Conservation (phyloP, 768 basidiomycete genomes). For the Pleurotus pulmonarius region DNA sequence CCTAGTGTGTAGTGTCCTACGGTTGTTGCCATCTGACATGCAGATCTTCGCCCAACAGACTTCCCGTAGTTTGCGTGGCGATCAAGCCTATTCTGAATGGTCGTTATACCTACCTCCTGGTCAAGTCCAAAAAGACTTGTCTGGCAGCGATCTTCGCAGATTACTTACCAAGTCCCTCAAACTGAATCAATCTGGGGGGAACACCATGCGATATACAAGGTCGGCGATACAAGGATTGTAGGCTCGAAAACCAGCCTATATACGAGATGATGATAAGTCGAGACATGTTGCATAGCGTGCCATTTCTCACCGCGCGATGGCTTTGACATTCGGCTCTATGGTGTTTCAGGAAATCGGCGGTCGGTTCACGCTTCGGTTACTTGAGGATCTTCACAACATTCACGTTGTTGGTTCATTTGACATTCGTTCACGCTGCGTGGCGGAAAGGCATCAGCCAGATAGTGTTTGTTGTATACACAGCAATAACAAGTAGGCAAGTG, state of each 20-base stretch:
- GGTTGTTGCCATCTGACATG: neutral
- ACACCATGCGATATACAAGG: neutral
- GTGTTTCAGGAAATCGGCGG: neutral
- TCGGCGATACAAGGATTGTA: too few species aligned
- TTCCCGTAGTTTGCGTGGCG: neutral
- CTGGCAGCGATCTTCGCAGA: neutral
- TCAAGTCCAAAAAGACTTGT: neutral
- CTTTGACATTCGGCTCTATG: neutral
- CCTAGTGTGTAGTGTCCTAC: neutral
- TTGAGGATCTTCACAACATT: neutral
- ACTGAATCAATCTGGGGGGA: neutral
- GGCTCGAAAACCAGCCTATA: too few species aligned
- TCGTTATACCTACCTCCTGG: neutral
- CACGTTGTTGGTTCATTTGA: neutral
- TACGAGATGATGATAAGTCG: neutral
- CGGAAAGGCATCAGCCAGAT: neutral
- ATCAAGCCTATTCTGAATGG: neutral
- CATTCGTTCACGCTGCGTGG: neutral
- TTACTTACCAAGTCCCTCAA: neutral
- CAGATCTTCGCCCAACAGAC: neutral
- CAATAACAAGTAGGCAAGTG: neutral
- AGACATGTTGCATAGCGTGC: neutral
- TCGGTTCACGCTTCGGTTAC: neutral
- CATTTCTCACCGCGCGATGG: neutral
- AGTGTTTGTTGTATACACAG: neutral